phyloP scores from a whole-genome alignment of 1,284 basidiomycete genomes.

The Ustilago hordei region DNA sequence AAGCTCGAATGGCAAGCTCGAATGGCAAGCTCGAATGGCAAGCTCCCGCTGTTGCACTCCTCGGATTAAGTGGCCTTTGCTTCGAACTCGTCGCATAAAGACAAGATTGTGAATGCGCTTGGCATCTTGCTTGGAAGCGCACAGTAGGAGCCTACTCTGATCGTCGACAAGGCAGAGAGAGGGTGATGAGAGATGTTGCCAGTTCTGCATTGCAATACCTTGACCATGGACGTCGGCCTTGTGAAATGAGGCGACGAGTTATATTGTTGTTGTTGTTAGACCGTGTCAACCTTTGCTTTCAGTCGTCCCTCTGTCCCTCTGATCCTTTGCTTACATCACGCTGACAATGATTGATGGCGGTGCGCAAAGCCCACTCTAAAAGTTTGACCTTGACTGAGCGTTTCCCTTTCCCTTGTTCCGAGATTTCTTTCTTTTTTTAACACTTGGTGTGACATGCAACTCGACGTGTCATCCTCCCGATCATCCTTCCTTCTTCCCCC shows the following conservation, averaged over 20 bases:
- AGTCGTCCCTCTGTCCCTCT: neutral
- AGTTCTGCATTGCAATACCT: neutral
- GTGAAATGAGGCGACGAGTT: neutral
- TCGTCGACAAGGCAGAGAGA: neutral
- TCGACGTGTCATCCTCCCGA: constrained; percentile 9
- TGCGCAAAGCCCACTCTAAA: constrained; percentile 10
- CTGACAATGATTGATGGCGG: neutral
- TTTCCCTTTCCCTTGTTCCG: neutral
- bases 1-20: no score
- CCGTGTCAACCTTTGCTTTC: neutral
- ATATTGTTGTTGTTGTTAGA: neutral
- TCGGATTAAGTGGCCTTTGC: no score
- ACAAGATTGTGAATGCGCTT: no score
- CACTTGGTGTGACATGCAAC: neutral
- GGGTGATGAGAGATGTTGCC: neutral
- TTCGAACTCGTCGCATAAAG: no score
- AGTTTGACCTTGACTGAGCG: constrained; percentile 14
- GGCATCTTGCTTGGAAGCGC: no score
- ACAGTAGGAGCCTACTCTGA: neutral
- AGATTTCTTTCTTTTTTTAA: neutral
- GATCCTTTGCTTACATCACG: neutral
- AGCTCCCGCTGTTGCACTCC: no score
- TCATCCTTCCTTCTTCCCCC: constrained; percentile 3
- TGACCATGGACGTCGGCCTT: neutral
- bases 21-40: no score